Base-by-base conservation (phyloP, 345 rosid species). In the Eucalyptus marginata region DNA sequence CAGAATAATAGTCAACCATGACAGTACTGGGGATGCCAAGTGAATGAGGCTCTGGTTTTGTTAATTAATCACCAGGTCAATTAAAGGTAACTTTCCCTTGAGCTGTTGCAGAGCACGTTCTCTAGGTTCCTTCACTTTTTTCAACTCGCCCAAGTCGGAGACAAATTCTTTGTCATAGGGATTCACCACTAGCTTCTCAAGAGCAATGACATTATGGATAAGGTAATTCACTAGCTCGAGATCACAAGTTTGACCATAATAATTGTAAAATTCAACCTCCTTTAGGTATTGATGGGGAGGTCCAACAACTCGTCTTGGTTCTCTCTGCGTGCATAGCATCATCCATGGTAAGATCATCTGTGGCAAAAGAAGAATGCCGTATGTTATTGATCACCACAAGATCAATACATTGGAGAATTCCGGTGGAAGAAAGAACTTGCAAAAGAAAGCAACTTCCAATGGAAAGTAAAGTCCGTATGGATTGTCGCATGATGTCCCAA, bases 11-110 rank as follows among this genome's bases (percentile, higher is more conserved):
- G n/a, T 1, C 68, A 59, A 27, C 31, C 16, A 27, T 27, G 0
- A 12, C 14, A 6, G 2, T 29, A 27, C 31, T 0, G 3, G 3
- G 15, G 7, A 27, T 59, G 68, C 31, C 3, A 0, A 29, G 31
- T 59, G 68, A 59, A 27, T 29, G 29, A 31, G 20, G 36, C 22
- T n/a, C 0, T 15, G 3, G 40, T 66, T 66, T 7, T 2, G 10
- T 66, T 66, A 15, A 66, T 31, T 66, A n/a, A 66, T 66, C 20
- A 31, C 79, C 3, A 15, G 3, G 0, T 66, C 3, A 66, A n/a
- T n/a, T 15, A 0, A 66, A 66, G 11, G 20, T 66, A 66, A 66
- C 1, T 66, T 62, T 31, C 12, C 49, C 49, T 47, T 58, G n/a
- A 58, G 29, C 11, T 10, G 64, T 11, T 24, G n/a, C 3, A 5